phyloP scores from a whole-genome alignment of 2,329 filamentous ascomycete genomes.

The Epichloe elymi region DNA sequence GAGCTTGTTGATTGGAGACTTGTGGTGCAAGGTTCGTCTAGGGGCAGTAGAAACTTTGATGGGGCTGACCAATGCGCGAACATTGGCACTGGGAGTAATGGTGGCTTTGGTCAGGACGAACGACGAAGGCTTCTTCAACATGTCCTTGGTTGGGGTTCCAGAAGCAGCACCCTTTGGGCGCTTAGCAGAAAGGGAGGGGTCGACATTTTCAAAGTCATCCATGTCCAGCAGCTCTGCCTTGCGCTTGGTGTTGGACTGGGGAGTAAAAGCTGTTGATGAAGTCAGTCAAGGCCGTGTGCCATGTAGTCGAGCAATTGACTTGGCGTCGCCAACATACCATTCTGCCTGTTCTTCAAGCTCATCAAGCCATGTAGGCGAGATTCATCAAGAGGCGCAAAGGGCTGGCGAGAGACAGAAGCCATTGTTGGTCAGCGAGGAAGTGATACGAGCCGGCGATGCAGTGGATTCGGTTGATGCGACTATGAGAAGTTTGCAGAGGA shows the following conservation, averaged over 20 bases:
- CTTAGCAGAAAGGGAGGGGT: conserved; percentile 44
- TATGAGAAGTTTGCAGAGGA: too few species aligned
- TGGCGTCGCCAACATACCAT: conserved; percentile 37
- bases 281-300: neutral
- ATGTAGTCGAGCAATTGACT: neutral
- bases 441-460: neutral
- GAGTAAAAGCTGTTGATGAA: conserved; percentile 24
- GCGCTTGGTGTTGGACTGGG: conserved; percentile 35
- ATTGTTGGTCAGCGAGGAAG: conserved; percentile 22
- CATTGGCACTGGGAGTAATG: conserved; percentile 17
- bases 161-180: conserved; percentile 39
- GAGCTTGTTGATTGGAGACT: conserved; percentile 36
- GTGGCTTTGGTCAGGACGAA: conserved; percentile 31
- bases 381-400: conserved; percentile 60
- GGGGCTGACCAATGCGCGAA: conserved; percentile 20
- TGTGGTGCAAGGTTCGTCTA: conserved; percentile 36
- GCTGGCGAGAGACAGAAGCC: conserved; percentile 50
- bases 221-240: conserved; percentile 41
- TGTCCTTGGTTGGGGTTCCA: conserved; percentile 28
- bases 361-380: conserved; percentile 58
- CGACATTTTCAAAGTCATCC: conserved; percentile 48
- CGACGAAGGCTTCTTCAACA: conserved; percentile 37
- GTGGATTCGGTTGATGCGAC: neutral
- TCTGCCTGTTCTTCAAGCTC: conserved; percentile 67
- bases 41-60: conserved; percentile 19